phyloP scores from a whole-genome alignment of 371 early-diverging fungal genomes.

The Dinochytrium kinnereticum region DNA sequence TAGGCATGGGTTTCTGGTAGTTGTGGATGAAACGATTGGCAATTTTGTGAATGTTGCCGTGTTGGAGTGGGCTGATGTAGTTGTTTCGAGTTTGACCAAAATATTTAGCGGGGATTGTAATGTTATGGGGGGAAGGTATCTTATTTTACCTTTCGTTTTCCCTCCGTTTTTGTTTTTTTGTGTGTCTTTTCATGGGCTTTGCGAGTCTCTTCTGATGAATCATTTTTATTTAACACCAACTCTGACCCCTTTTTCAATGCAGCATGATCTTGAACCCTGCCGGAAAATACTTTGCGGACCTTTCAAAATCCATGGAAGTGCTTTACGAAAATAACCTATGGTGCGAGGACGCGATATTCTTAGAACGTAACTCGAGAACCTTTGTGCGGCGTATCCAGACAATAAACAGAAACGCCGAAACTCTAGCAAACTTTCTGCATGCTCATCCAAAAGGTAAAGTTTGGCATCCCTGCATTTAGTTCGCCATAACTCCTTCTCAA shows the following conservation, averaged over 20 bases:
- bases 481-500: neutral
- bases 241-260: too few relatives aligned
- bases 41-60: conserved; percentile 86
- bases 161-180: too few relatives aligned
- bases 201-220: too few relatives aligned
- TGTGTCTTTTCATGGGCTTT: too few relatives aligned
- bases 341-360: conserved; percentile 90
- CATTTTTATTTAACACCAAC: too few relatives aligned
- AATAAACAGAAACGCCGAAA: conserved; percentile 83
- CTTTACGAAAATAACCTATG: conserved; percentile 85
- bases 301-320: conserved; percentile 59
- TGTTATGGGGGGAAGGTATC: conserved; percentile 93
- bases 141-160: conserved; percentile 3
- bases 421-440: conserved; percentile 71
- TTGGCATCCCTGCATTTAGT: neutral
- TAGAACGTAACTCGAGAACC: conserved; percentile 93
- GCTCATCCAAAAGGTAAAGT: conserved; percentile 58
- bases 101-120: conserved; percentile 93
- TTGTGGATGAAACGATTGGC: conserved; percentile 95
- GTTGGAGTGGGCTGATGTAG: conserved; percentile 80
- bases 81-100: conserved; percentile 93
- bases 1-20: conserved; percentile 73
- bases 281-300: conserved; percentile 56
- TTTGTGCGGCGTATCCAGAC: conserved; percentile 72
- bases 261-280: conserved; percentile 86